Evolutionary conservation across 1,139 yeast species (phyloP), one percentile per base, ranked within the genome.

Genomic region (Schizosaccharomyces versatilis): DNA sequence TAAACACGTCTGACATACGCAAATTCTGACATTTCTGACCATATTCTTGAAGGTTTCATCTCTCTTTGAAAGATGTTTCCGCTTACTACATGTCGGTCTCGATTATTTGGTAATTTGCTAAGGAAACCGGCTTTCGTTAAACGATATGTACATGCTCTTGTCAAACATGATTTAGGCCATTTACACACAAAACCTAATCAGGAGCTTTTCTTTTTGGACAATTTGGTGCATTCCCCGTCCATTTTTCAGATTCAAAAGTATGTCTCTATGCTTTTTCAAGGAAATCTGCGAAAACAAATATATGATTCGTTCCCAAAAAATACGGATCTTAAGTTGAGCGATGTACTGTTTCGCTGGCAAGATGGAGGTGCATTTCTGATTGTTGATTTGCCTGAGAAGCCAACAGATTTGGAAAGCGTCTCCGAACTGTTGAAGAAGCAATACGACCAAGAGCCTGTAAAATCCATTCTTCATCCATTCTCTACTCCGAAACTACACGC

Each of bases 321-420:
- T 7, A 15, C 36, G 14, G n/a, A 32, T 9, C 14, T 44, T 19
- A 32, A 44, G 8, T n/a, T 44, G 38, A 36, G 32, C 9, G 49
- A 44, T 24, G 14, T 44, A n/a, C 19, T 44, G n/a, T 44, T 44
- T 32, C 36, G 49, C 10, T 44, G 49, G 49, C 49, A 94, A 60
- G 98, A 90, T 64, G 95, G 96, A 54, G 97, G 97, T 49, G 95
- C 86, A 0, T 88, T 90, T 71, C 90, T 84, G 40, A 81, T 81
- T 60, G 82, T 81, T 62, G 68, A 62, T 41, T 56, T 63, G 47
- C 54, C 57, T 3, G 63, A 61, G n/a, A 57, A 55, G 7, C 38
- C 56, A 12, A 47, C 64, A 8, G 59, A 59, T 9, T 59, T 60
- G 7, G 62, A 61, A 38, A 62, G 62, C 7, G 63, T 66, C 55